Evolutionary conservation across 2,329 filamentous ascomycete species (phyloP).

Genomic region (Xylariaceae sp.): DNA sequence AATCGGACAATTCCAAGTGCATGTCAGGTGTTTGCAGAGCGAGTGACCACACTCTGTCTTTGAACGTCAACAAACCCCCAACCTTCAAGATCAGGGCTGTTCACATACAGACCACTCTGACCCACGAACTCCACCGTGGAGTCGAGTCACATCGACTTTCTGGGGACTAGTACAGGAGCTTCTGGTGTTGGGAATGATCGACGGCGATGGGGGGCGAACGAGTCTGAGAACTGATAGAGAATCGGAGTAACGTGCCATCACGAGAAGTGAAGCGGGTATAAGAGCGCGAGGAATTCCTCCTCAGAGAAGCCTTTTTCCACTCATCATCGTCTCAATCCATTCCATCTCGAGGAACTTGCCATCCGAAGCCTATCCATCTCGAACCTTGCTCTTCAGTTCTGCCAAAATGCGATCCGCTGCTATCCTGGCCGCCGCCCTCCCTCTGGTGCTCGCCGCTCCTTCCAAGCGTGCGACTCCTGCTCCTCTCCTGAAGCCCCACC

Average conservation of each 20-base stretch:
- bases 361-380: conserved; percentile 7
- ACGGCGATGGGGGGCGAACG: conserved; percentile 7
- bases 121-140: conserved; percentile 1
- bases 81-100: conserved; percentile 2
- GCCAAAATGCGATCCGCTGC: conserved; percentile 29
- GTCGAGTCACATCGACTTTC: conserved; percentile 7
- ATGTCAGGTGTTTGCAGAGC: not conserved
- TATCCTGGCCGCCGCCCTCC: conserved; percentile 27
- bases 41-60: not conserved
- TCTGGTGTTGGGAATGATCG: conserved; percentile 13
- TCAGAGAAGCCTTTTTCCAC: conserved; percentile 1
- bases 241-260: conserved; percentile 9
- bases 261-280: conserved; percentile 10
- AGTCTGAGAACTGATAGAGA: conserved; percentile 9
- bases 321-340: conserved; percentile 16
- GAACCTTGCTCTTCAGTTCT: conserved; percentile 1
- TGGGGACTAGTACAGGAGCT: conserved; percentile 10
- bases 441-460: conserved; percentile 31
- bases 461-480: conserved; percentile 29
- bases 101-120: not conserved
- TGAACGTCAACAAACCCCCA: not conserved
- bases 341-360: conserved; percentile 9
- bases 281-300: conserved; percentile 6
- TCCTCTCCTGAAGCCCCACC: conserved; percentile 27
- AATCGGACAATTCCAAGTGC: not conserved